Conservation (phyloP, 257 asterid species). For the Salvia splendens region DNA sequence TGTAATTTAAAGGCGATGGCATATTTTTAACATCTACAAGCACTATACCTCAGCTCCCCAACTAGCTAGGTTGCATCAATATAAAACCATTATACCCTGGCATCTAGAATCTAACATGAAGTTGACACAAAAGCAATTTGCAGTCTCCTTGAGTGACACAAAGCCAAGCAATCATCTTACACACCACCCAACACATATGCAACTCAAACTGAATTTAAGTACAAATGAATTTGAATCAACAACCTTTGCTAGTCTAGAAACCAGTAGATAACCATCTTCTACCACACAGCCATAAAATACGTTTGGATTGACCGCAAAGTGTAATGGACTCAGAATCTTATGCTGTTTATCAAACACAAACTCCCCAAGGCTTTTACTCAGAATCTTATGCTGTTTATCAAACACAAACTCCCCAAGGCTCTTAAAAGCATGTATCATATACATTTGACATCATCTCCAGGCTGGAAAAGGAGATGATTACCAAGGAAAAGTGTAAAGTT, state of each 20-base stretch:
- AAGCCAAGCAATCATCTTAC: slow-evolving; percentile 1
- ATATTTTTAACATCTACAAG: neutral
- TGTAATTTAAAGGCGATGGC: too few species aligned
- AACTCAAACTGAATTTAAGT: neutral
- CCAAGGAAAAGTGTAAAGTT: neutral
- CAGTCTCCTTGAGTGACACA: slow-evolving; percentile 11
- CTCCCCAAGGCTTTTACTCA: neutral
- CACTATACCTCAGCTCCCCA: neutral
- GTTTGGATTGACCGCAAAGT: neutral
- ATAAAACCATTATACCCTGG: neutral
- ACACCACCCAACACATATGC: neutral
- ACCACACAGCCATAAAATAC: neutral
- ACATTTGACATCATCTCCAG: slow-evolving; percentile 7
- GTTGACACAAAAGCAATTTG: neutral
- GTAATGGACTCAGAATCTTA: neutral
- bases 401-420: slow-evolving; percentile 4
- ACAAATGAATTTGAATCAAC: slow-evolving; percentile 1
- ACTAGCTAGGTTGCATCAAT: neutral
- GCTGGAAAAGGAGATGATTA: neutral
- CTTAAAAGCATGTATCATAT: neutral
- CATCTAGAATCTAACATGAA: slow-evolving; percentile 1
- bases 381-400: neutral
- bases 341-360: slow-evolving; percentile 3
- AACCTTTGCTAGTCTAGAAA: neutral
- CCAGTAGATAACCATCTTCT: slow-evolving; percentile 3